Evolutionary conservation across 192 early-diverging fungal species (phyloP).

Genomic region (Backusella macrospora): DNA sequence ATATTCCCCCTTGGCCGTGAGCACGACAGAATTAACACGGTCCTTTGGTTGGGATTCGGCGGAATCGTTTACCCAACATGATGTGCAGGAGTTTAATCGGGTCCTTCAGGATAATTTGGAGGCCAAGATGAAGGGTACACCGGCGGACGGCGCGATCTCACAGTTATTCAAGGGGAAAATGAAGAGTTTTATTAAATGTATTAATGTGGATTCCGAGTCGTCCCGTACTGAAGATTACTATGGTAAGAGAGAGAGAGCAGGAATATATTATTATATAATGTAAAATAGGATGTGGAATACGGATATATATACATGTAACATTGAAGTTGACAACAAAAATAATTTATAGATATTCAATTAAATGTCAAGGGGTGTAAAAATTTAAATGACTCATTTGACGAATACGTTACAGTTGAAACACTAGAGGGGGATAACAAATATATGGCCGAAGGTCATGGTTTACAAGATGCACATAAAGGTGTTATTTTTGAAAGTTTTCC

Average conservation of each 20-base stretch:
- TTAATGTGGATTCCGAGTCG: slow-evolving; percentile 94
- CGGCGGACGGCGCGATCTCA: slow-evolving; percentile 89
- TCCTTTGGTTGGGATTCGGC: slow-evolving; percentile 98
- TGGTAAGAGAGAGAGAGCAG: slow-evolving; percentile 45
- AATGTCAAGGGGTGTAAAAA: slow-evolving; percentile 94
- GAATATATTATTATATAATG: neutral
- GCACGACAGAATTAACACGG: slow-evolving; percentile 92
- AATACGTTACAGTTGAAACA: slow-evolving; percentile 90
- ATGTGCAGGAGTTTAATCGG: slow-evolving; percentile 97
- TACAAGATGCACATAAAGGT: slow-evolving; percentile 96
- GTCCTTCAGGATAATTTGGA: slow-evolving; percentile 97
- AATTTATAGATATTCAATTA: slow-evolving; percentile 82
- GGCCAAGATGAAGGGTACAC: slow-evolving; percentile 95
- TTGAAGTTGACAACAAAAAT: too few relatives aligned
- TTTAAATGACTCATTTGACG: slow-evolving; percentile 85
- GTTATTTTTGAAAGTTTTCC: slow-evolving; percentile 93
- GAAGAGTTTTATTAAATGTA: slow-evolving; percentile 96
- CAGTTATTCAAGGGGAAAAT: slow-evolving; percentile 94
- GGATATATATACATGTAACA: too few relatives aligned
- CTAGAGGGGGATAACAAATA: slow-evolving; percentile 98
- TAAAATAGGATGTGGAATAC: too few relatives aligned
- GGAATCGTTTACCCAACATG: slow-evolving; percentile 97
- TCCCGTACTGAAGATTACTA: slow-evolving; percentile 95
- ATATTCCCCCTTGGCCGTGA: slow-evolving; percentile 70
- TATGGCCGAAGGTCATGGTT: slow-evolving; percentile 86